Percentiles rank a stretch among this genome's conserved stretches.
Conservation (phyloP, 768 basidiomycete species). For the Agaricus bisporus region DNA sequence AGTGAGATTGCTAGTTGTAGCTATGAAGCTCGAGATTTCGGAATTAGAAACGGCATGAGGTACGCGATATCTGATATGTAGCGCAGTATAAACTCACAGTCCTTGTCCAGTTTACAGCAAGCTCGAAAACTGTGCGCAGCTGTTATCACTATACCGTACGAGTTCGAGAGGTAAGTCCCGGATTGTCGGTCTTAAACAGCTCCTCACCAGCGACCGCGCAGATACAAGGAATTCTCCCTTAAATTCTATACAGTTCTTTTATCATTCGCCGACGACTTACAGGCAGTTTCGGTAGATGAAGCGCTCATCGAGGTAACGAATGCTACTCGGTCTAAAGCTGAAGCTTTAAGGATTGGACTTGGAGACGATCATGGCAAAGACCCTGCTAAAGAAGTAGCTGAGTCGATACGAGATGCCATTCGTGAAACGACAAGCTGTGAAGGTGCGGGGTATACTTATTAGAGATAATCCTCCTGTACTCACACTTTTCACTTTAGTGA, state of each 20-base stretch:
- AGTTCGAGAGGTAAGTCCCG: conserved; percentile 69
- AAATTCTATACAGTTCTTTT: conserved; percentile 93
- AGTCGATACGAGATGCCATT: conserved; percentile 74
- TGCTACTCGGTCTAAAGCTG: conserved; percentile 32
- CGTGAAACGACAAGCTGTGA: conserved; percentile 78
- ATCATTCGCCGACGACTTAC: conserved; percentile 82
- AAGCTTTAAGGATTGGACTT: background rate
- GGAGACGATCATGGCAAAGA: conserved; percentile 32
- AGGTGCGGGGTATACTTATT: conserved; percentile 36
- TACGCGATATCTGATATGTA: conserved; percentile 21
- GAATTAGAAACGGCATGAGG: conserved; percentile 96
- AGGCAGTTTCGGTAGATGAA: conserved; percentile 96
- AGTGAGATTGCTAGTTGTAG: conserved; percentile 94
- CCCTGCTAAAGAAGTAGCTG: conserved; percentile 72
- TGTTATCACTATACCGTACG: conserved; percentile 81
- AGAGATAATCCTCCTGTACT: background rate
- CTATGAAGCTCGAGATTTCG: conserved; percentile 87
- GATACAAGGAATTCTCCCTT: conserved; percentile 80
- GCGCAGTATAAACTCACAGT: background rate
- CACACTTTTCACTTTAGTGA: conserved; percentile 45
- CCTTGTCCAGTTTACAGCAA: conserved; percentile 58
- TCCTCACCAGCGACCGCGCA: conserved; percentile 22
- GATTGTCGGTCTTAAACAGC: background rate
- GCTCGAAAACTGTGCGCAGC: conserved; percentile 71
- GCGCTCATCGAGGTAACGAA: conserved; percentile 85